phyloP scores from a whole-genome alignment of 2,329 filamentous ascomycete genomes.

The Bipolaris bicolor region DNA sequence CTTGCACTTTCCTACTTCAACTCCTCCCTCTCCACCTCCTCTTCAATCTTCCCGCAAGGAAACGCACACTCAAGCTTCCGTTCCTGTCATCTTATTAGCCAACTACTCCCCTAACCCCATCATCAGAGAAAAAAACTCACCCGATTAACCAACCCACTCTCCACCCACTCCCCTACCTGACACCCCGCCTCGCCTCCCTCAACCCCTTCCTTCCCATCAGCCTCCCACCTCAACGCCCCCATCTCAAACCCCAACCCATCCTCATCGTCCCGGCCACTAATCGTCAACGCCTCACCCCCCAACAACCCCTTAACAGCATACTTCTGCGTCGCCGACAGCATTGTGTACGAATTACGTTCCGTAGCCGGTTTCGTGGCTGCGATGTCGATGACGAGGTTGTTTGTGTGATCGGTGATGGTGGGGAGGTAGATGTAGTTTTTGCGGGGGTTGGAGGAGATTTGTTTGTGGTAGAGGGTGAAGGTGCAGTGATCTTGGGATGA shows the following conservation, averaged over 20 bases:
- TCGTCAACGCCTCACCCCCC: slow-evolving; percentile 14
- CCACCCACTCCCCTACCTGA: slow-evolving; percentile 13
- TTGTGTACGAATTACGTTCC: slow-evolving; percentile 21
- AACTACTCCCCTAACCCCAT: background rate
- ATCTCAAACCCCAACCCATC: slow-evolving; percentile 18
- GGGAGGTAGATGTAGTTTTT: slow-evolving; percentile 25
- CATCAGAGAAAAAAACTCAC: slow-evolving; percentile 5
- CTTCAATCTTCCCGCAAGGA: slow-evolving; percentile 14
- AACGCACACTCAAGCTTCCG: slow-evolving; percentile 23
- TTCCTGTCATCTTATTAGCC: slow-evolving; percentile 16
- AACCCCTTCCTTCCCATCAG: background rate
- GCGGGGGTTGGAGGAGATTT: slow-evolving; percentile 2
- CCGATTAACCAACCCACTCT: slow-evolving; percentile 8
- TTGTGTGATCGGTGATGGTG: slow-evolving; percentile 19
- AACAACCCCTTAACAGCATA: slow-evolving; percentile 20
- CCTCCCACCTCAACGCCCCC: slow-evolving; percentile 7
- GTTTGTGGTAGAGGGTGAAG: slow-evolving; percentile 27
- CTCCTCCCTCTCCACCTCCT: slow-evolving; percentile 11
- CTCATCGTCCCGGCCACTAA: slow-evolving; percentile 5
- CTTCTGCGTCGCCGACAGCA: slow-evolving; percentile 7
- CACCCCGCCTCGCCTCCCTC: slow-evolving; percentile 13
- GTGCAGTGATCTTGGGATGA: slow-evolving; percentile 20
- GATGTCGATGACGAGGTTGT: slow-evolving; percentile 21
- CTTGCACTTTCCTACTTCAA: slow-evolving; percentile 1
- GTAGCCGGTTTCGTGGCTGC: slow-evolving; percentile 14